Evolutionary conservation across 2,329 filamentous ascomycete genomes (phyloP).

Genomic region (Fusarium duplospermum): DNA sequence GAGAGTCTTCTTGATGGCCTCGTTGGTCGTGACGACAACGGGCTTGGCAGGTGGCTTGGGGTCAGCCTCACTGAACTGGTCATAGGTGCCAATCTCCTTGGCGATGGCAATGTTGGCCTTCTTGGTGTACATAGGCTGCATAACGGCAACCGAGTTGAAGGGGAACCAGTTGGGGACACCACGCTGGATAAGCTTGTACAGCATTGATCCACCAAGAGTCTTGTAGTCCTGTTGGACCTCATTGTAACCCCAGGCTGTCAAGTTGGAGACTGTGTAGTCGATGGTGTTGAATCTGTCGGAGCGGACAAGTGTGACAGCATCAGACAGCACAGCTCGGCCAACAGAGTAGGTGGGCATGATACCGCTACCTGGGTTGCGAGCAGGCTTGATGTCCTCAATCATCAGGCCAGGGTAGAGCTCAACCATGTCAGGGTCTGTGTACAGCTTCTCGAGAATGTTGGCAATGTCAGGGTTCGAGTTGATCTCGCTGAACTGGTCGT

Average conservation of each 20-base stretch:
- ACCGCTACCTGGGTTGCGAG: constrained; percentile 59
- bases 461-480: constrained; percentile 68
- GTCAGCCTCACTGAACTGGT: constrained; percentile 48
- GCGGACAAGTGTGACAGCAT: constrained; percentile 69
- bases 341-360: constrained; percentile 60
- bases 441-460: constrained; percentile 66
- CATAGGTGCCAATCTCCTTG: constrained; percentile 51
- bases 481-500: constrained; percentile 69
- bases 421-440: constrained; percentile 72
- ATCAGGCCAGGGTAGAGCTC: constrained; percentile 78
- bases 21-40: constrained; percentile 42
- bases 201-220: constrained; percentile 55
- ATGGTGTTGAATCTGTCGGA: constrained; percentile 70
- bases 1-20: constrained; percentile 48
- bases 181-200: constrained; percentile 60
- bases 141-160: constrained; percentile 55
- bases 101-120: constrained; percentile 54
- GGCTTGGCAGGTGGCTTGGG: constrained; percentile 49
- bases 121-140: constrained; percentile 60
- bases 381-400: constrained; percentile 67
- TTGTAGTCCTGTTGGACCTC: constrained; percentile 46
- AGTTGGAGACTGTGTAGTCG: constrained; percentile 55
- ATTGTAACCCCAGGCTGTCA: constrained; percentile 59
- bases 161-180: constrained; percentile 58
- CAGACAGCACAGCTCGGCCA: constrained; percentile 67